Base-by-base conservation (phyloP, 129 eudicot species). In the Glebionis coronaria region DNA sequence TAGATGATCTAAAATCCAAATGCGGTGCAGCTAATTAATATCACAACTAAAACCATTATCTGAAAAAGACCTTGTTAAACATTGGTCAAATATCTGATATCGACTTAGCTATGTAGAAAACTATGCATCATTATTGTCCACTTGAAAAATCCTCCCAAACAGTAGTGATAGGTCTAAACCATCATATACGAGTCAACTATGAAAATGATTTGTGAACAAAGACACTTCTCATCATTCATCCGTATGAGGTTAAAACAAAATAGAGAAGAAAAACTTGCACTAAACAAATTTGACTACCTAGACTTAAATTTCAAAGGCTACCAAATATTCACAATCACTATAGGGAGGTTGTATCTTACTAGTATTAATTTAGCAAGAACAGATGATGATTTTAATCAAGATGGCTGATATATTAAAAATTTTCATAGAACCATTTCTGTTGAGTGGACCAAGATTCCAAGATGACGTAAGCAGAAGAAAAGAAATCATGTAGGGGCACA, bases 361-460 rank as follows among this genome's bases (percentile, higher is more conserved):
- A n/a, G n/a, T 0, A 12, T 55, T 55, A 21, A 55, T 55, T 55
- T n/a, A 21, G 25, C 12, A 9, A 12, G 19, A 8, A 21, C 14
- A 21, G 20, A 55, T 55, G 21, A 55, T 55, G 40, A 31, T 55
- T 55, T 2, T 20, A 56, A 20, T 56, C 25, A 25, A 25, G 42
- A 56, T 25, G 42, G 62, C 13, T 56, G 62, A 56, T 23, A 15
- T 44, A 4, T 21, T 64, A 46, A 46, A 31, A 31, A 31, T 1
- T 3, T 46, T 46, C 15, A 45, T 23, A 65, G 3, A 65, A 46
- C 38, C 15, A 60, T 35, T 25, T 66, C 18, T 31, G 71, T 66
- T 19, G 40, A 28, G 58, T 71, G 50, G 75, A 59, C 75, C 75
- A 70, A 57, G 66, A 70, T 70, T 62, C 65, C 46, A 70, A 69